Conservation (phyloP, 768 basidiomycete species). For the Russula emetica region DNA sequence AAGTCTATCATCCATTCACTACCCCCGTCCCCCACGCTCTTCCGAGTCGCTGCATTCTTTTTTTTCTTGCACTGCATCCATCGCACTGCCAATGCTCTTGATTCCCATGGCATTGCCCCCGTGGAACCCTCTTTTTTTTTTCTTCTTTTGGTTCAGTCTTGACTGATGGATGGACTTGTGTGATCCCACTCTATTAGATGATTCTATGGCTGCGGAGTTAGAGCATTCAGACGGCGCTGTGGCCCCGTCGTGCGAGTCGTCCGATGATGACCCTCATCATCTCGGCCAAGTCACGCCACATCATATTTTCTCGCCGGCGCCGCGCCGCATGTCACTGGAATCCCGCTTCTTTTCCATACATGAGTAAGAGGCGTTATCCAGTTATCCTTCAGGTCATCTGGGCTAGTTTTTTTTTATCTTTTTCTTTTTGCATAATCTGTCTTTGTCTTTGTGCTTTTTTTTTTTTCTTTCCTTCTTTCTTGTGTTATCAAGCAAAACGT, state of each 20-base stretch:
- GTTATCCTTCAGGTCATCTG: background rate
- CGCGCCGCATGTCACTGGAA: conserved; percentile 36
- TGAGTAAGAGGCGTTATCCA: background rate
- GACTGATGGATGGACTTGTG: background rate
- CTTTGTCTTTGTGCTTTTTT: background rate
- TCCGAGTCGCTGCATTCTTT: background rate
- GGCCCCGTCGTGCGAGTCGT: conserved; percentile 36
- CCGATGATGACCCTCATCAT: conserved; percentile 60
- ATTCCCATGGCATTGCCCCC: background rate
- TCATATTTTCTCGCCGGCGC: conserved; percentile 58
- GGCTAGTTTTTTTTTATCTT: background rate
- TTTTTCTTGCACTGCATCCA: background rate
- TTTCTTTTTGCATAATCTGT: background rate
- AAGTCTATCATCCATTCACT: conserved; percentile 22
- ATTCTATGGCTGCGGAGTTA: conserved; percentile 43
- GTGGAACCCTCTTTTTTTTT: background rate
- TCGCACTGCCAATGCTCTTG: background rate
- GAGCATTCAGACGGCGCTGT: conserved; percentile 3
- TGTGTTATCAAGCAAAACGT: background rate
- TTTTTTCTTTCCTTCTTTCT: background rate
- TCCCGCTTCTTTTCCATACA: conserved; percentile 17
- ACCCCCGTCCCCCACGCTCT: too few relatives aligned
- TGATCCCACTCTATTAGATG: conserved; percentile 36
- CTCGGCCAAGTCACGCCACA: conserved; percentile 67
- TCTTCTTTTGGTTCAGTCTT: background rate